phyloP scores from a whole-genome alignment of 768 basidiomycete genomes.

The Tremella yokohamensis region DNA sequence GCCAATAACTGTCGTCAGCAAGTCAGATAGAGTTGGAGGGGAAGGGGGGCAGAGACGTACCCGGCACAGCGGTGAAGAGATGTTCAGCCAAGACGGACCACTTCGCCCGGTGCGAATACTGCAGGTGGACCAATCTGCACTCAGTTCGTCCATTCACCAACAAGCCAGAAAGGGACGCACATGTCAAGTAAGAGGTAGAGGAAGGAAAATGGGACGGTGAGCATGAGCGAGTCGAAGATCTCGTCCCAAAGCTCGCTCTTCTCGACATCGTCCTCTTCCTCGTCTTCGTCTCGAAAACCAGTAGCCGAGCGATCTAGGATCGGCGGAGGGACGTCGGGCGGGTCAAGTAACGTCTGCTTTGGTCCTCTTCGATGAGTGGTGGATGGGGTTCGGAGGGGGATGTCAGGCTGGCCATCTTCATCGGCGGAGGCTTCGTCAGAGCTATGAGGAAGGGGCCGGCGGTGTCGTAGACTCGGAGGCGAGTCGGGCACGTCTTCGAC shows the following conservation, averaged over 20 bases:
- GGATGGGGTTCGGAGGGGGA: too few relatives aligned
- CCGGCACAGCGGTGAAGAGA: constrained; percentile 42
- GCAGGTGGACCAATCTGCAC: constrained; percentile 41
- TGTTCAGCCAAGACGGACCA: constrained; percentile 20
- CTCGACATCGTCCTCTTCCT: neutral
- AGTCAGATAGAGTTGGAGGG: neutral
- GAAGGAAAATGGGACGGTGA: constrained; percentile 45
- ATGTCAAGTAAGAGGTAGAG: constrained; percentile 47
- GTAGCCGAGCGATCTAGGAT: too few relatives aligned
- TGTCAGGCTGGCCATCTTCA: too few relatives aligned
- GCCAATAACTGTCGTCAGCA: constrained; percentile 32
- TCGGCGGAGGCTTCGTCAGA: too few relatives aligned
- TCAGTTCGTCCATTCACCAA: constrained; percentile 7
- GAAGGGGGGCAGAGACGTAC: constrained; percentile 28
- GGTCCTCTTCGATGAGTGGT: too few relatives aligned
- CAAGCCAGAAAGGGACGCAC: constrained; percentile 23
- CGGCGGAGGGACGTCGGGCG: too few relatives aligned
- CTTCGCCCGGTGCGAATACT: constrained; percentile 41
- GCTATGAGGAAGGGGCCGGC: too few relatives aligned
- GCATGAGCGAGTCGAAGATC: constrained; percentile 40
- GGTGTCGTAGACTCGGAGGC: neutral
- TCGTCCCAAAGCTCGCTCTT: constrained; percentile 34
- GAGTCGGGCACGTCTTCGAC: constrained; percentile 4
- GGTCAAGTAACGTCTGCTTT: too few relatives aligned
- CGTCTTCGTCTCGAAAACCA: neutral